Base-by-base conservation (phyloP, 768 basidiomycete species). In the Mrakia blollopis region DNA sequence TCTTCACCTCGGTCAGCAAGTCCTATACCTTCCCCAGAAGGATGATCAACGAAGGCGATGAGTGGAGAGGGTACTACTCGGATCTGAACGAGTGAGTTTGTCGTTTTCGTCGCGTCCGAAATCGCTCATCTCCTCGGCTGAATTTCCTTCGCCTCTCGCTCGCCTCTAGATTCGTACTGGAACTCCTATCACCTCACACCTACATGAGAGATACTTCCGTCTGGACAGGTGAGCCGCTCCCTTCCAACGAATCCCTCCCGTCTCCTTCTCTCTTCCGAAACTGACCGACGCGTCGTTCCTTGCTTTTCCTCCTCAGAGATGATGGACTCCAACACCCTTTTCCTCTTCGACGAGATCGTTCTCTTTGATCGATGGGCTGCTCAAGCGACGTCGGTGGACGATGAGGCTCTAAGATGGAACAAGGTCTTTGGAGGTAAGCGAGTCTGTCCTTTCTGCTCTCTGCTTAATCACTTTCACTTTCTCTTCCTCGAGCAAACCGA, bases 311-410 rank as follows among this genome's bases (percentile, higher is more conserved):
- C 62, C 16, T 21, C 67, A 69, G 67, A 44, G 3, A 47, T 69
- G 67, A 16, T 6, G 21, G 67, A 35, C 10, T 44, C 67, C 9
- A 13, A 30, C 0, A 69, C 10, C 23, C 35, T 69, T 10, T 44
- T 23, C 3, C 7, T 69, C 9, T 69, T 69, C n/a, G 67, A 69
- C n/a, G 67, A 69, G 25, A 47, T 69, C 67, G 67, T 69, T 11
- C 23, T 69, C 8, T 69, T 41, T n/a, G 67, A 69, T 44, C 67
- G 67, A 23, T 69, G 67, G 67, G 41, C 67, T 1, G 41, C 37
- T 18, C 67, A 69, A 4, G 67, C 16, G 35, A 69, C 41, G 2
- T 69, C n/a, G 41, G 3, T 39, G 25, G 23, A 23, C 11, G 37
- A 39, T 23, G n/a, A 69, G 41, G 41, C 11, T 1, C 9, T 23